Base-by-base conservation (phyloP, 176 grass and related monocot species). In the Miscanthus lutarioriparius region DNA sequence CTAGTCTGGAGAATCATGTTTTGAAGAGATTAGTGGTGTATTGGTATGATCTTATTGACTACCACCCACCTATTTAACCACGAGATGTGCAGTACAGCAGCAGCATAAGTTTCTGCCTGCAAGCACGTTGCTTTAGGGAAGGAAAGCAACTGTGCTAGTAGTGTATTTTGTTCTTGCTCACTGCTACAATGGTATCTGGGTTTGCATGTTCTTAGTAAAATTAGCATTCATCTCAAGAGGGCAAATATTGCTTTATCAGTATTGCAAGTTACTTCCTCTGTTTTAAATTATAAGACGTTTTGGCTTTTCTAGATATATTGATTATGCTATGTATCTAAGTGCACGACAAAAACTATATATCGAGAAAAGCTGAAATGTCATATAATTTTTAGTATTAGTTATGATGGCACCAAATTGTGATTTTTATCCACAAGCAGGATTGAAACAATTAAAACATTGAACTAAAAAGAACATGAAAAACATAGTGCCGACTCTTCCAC, bases 1-100 rank as follows among this genome's bases (percentile, higher is more conserved):
- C 33, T 20, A 82, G 28, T 13, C 15, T 83, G 22, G 16, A 44
- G 14, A 53, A 74, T 37, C 33, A 30, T 81, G 70, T 66, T 47
- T 47, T 82, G 71, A 40, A 65, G 67, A 75, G 71, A 69, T 70
- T 70, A n/a, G 58, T 30, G 36, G 56, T 37, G 6, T 49, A 81
- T 22, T 81, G 51, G 54, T 72, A 72, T 61, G 41, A 17, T 26
- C 78, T 82, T 86, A 56, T 56, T 70, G 64, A 10, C 38, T 33
- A 15, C 35, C 2, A 15, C 6, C 39, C 51, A 72, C 53, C 37
- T 51, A 63, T 69, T 80, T 88, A 56, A 36, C 47, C 72, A 76
- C 36, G 22, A 82, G 53, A 64, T 65, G 83, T 64, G 78, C 32
- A 4, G 20, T 62, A 47, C n/a, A 17, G 22, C 17, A 74, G 20